A percentile compares a stretch with the other conserved stretches of the same genome.
These are phyloP conservation scores for Kalmanozyma brasiliensis DNA, from an alignment of 1,284 basidiomycete genomes.

Conservation along the genomic window DNA sequence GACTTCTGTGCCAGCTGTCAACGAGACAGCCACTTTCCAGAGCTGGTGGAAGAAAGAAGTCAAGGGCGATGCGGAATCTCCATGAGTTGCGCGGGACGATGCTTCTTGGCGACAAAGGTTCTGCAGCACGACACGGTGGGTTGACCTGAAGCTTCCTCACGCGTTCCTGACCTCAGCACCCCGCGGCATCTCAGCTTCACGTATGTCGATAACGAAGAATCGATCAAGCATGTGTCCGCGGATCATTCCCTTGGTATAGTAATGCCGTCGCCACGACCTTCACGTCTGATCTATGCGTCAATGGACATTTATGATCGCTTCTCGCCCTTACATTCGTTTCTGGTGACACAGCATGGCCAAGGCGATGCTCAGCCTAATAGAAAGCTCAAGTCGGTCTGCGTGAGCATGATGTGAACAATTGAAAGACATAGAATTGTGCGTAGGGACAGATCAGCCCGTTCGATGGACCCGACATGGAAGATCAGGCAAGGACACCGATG, in stretches of 20 bases:
- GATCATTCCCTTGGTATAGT: slow-evolving; percentile 6
- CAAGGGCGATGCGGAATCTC: slow-evolving; percentile 17
- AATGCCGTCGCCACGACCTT: slow-evolving; percentile 2
- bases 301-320: slow-evolving; percentile 13
- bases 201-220: too few relatives aligned
- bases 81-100: too few relatives aligned
- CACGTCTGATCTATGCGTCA: slow-evolving; percentile 10
- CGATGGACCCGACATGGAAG: neutral
- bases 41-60: slow-evolving; percentile 46
- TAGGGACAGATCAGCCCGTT: too few relatives aligned
- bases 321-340: too few relatives aligned
- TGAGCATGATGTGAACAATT: neutral
- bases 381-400: neutral
- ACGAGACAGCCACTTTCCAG: slow-evolving; percentile 15
- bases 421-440: neutral
- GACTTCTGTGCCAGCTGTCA: slow-evolving; percentile 1
- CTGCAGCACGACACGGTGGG: too few relatives aligned
- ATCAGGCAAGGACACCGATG: neutral
- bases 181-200: too few relatives aligned
- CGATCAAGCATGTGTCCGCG: too few relatives aligned
- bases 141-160: too few relatives aligned
- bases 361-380: too few relatives aligned
- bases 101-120: too few relatives aligned
- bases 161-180: too few relatives aligned
- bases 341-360: too few relatives aligned